Evolutionary conservation across 495 filamentous ascomycete species (phyloP), one percentile per base, ranked within the genome.

Genomic region (Oidiodendron maius): DNA sequence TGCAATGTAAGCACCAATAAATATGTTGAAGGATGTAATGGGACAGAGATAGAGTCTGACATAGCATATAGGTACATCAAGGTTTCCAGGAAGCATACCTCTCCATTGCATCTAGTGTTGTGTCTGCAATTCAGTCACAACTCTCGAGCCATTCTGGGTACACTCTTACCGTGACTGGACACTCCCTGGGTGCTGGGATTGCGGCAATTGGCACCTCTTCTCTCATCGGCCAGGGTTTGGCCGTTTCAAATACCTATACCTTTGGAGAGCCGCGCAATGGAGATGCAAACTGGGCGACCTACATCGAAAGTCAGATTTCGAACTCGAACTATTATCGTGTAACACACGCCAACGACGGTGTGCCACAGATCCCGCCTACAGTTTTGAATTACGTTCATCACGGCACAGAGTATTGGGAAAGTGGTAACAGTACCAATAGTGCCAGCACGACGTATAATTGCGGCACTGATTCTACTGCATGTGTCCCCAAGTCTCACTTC

Each of bases 251-350:
- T 56, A 52, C 71, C 18, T 86, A 84, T 62, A 81, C 77, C 9
- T 89, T 76, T 60, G 86, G 83, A 50, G 68, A 75, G 22, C 86
- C 86, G 3, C 82, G 81, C 18, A 74, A 86, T 5, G 86, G 84
- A 40, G 81, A 80, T 50, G 17, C 51, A 5, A 70, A 66, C 15
- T 65, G 86, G 50, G 76, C 71, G 26, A 54, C 63, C 18, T 81
- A 75, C 54, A 68, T 88, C 58, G 77, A 82, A 30, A 40, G 50
- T 16, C 59, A 66, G 50, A 18, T 62, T 15, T 67, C 64, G 10
- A 15, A 16, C 12, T 64, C 70, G 20, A 63, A 61, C 22, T 78
- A 77, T 49, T 86, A 67, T 67, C 77, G 86, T 48, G 69, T 85
- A 23, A 89, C 86, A 2, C 82, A 89, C 58, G 55, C 59, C 10